Evolutionary conservation across 495 filamentous ascomycete species (phyloP).

Genomic region (Jackrogersella multiformis): DNA sequence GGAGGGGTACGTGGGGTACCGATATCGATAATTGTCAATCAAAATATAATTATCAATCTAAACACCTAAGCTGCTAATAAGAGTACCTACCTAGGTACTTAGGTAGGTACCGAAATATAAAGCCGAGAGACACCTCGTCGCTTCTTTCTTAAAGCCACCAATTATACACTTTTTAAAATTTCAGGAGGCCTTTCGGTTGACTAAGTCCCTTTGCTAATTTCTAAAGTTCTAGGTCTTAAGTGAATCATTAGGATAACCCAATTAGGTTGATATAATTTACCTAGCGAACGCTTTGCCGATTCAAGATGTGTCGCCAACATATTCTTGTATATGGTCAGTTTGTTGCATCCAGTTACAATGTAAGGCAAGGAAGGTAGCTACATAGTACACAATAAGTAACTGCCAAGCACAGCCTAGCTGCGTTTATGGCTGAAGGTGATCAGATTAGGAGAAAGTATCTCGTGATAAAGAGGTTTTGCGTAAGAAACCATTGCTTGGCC

Average conservation of each 20-base stretch:
- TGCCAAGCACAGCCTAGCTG: slow-evolving; percentile 2
- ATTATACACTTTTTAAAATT: neutral
- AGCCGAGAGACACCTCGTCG: slow-evolving; percentile 1
- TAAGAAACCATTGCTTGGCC: slow-evolving; percentile 4
- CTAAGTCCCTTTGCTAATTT: too few relatives aligned
- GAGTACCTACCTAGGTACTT: too few relatives aligned
- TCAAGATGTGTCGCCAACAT: neutral
- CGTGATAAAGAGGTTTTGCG: neutral
- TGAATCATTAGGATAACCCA: too few relatives aligned
- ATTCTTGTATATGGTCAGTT: neutral
- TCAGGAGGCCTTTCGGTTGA: neutral
- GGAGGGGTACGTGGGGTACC: slow-evolving; percentile 39
- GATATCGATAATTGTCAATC: slow-evolving; percentile 31
- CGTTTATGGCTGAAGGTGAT: neutral
- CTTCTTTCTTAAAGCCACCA: slow-evolving; percentile 7
- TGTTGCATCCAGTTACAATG: slow-evolving; percentile 1
- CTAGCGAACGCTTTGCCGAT: neutral
- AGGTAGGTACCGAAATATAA: slow-evolving; percentile 1
- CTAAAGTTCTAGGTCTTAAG: too few relatives aligned
- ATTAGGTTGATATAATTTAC: too few relatives aligned
- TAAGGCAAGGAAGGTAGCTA: neutral
- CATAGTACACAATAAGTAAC: neutral
- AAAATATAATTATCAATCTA: neutral
- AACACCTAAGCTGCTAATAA: too few relatives aligned
- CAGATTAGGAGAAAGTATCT: neutral